These are phyloP conservation scores for Verticillium nonalfalfae DNA, from an alignment of 2,329 filamentous ascomycete genomes.

Conservation along the genomic window DNA sequence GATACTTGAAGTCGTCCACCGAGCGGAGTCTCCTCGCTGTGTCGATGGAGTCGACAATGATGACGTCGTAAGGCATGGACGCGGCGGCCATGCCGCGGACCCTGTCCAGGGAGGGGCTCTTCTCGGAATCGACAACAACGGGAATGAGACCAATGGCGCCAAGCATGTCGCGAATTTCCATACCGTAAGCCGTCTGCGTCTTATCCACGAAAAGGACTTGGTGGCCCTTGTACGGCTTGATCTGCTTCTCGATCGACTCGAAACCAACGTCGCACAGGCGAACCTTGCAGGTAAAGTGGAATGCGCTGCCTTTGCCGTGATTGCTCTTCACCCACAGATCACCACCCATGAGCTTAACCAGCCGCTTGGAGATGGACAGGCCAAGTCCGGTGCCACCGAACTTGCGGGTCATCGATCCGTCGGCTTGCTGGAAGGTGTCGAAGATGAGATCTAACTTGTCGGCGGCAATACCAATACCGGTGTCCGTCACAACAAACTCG, in stretches of 20 bases:
- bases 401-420: constrained; percentile 91
- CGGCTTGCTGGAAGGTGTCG: constrained; percentile 97
- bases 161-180: constrained; percentile 74
- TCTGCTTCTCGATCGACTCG: constrained; percentile 70
- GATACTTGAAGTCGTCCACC: constrained; percentile 95
- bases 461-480: constrained; percentile 90
- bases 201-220: constrained; percentile 94
- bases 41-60: constrained; percentile 89
- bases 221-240: constrained; percentile 87
- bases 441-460: constrained; percentile 97
- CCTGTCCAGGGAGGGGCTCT: constrained; percentile 50
- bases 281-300: constrained; percentile 94
- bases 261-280: constrained; percentile 77
- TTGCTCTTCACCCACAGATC: constrained; percentile 94
- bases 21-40: constrained; percentile 80
- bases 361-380: constrained; percentile 87
- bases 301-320: constrained; percentile 85
- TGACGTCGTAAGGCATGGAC: constrained; percentile 79
- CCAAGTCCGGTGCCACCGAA: constrained; percentile 94
- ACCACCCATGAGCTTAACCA: constrained; percentile 94
- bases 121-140: constrained; percentile 76
- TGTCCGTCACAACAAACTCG: constrained; percentile 93
- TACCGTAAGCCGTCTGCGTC: constrained; percentile 69
- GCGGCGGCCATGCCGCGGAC: constrained; percentile 39
- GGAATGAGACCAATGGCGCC: constrained; percentile 73